These are phyloP conservation scores for Lasiodiplodia sp. DNA, from an alignment of 2,329 filamentous ascomycete genomes.

Conservation along the genomic window DNA sequence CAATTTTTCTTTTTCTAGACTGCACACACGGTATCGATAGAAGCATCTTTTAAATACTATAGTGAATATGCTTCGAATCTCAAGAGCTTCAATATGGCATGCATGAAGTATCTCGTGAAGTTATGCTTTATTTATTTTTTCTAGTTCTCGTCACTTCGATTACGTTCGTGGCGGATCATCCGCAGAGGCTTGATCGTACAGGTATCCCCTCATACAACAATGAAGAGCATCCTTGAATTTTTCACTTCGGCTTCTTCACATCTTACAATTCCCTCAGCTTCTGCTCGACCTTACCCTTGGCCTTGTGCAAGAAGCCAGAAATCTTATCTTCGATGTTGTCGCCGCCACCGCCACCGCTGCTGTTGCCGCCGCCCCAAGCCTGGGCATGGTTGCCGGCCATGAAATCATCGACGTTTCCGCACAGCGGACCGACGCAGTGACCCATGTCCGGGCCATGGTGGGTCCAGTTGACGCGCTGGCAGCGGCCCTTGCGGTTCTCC, in stretches of 20 bases:
- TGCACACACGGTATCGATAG: not conserved
- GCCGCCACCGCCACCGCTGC: not conserved
- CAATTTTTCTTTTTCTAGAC: not conserved
- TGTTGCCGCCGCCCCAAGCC: not conserved
- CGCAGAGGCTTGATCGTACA: not conserved
- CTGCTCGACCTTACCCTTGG: slow-evolving; percentile 26
- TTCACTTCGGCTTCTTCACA: not conserved
- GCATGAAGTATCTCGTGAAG: not conserved
- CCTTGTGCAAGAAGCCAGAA: slow-evolving; percentile 25
- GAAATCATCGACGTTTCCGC: slow-evolving; percentile 20
- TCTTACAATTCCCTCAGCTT: slow-evolving; percentile 29
- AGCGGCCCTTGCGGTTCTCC: slow-evolving; percentile 53
- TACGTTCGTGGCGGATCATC: not conserved
- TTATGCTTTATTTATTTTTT: not conserved
- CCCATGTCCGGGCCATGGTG: slow-evolving; percentile 44
- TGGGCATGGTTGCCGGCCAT: slow-evolving; percentile 21
- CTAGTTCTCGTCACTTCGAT: not conserved
- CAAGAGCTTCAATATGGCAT: not conserved
- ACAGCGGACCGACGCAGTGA: slow-evolving; percentile 36
- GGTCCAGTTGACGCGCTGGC: slow-evolving; percentile 51
- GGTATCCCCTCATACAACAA: not conserved
- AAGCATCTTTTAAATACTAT: not conserved
- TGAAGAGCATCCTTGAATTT: not conserved
- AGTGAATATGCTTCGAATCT: not conserved
- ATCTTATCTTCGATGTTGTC: slow-evolving; percentile 20